Conservation (phyloP, 345 rosid species). For the Boechera divaricarpa region DNA sequence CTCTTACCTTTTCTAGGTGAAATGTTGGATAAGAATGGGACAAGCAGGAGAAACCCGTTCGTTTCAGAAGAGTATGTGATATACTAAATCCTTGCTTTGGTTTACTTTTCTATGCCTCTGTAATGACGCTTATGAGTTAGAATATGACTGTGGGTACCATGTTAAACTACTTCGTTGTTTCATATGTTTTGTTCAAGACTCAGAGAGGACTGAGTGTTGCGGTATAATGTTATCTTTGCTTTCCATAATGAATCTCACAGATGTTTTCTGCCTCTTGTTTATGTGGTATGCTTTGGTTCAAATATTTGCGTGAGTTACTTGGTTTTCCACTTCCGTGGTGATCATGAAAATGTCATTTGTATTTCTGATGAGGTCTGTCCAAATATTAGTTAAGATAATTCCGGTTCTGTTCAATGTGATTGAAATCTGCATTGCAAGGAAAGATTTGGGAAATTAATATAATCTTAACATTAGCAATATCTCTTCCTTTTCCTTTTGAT, state of each 20-base stretch:
- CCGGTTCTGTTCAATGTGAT: background rate
- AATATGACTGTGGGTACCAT: background rate
- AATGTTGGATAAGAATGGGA: slow-evolving; percentile 31
- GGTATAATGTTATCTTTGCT: background rate
- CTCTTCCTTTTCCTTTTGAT: background rate
- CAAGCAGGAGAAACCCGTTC: slow-evolving; percentile 25
- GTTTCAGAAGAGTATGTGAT: slow-evolving; percentile 45
- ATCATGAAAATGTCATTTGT: slow-evolving; percentile 18
- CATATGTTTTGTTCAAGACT: background rate
- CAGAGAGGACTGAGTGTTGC: background rate
- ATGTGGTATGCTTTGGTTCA: slow-evolving; percentile 7
- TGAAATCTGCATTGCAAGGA: slow-evolving; percentile 26
- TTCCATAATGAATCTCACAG: background rate
- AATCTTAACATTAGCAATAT: slow-evolving; percentile 5
- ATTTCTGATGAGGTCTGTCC: slow-evolving; percentile 9
- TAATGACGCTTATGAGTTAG: background rate
- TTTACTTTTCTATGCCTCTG: slow-evolving; percentile 10
- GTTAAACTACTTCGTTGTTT: background rate
- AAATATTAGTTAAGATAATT: slow-evolving; percentile 17
- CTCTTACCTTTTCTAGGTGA: slow-evolving; percentile 30
- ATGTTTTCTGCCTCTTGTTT: slow-evolving; percentile 10
- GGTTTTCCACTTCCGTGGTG: slow-evolving; percentile 1
- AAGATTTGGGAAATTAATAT: background rate
- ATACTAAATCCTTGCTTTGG: background rate
- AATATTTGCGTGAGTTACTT: background rate